Evolutionary conservation across 352 stramenopile genomes (phyloP), one percentile per base, ranked within the genome.

Genomic region (Phytopythium litorale): DNA sequence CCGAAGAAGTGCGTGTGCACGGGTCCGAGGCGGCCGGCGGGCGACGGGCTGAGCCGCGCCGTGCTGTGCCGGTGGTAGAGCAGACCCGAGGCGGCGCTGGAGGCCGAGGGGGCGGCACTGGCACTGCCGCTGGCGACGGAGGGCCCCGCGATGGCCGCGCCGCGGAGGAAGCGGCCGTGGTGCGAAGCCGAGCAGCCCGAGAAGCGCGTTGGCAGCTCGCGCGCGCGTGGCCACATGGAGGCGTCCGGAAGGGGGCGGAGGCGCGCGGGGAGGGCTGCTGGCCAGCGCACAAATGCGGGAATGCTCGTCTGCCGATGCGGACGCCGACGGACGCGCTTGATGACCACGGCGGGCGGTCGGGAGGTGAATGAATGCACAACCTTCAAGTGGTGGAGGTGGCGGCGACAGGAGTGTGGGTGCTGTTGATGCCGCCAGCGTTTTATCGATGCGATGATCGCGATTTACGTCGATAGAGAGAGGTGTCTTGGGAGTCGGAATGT

Each of bases 181-280:
- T 75, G 70, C 46, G 23, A 23, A 4, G 46, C 46, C 23, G 64
- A 68, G 23, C 56, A 60, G 11, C 38, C 52, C 56, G 67, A 63
- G 23, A 70, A 66, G n/a, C 70, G 67, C 58, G 67, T 66, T 28
- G 67, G 70, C 49, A 75, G 46, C 51, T 78, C 70, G 48, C 60
- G 64, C 30, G 64, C 73, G 15, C 70, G 64, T 23, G 67, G 58
- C 67, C 70, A 75, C 70, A 75, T 76, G 11, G 9, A 21, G 53
- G 19, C 37, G 48, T 40, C 35, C 35, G 12, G 35, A 40, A 54
- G 58, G 38, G 62, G 51, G 60, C 33, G 21, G 33, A 12, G 60
- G 45, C 43, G 45, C 4, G 45, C 0, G 4, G n/a, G 18, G 13
- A 7, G 38, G 6, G 38, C 38, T 52, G 23, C 21, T 35, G 46